A percentile compares a stretch with the other conserved stretches of the same genome.
Evolutionary conservation across 768 basidiomycete species (phyloP).

Genomic region (Pleurotus salmoneostramineus): DNA sequence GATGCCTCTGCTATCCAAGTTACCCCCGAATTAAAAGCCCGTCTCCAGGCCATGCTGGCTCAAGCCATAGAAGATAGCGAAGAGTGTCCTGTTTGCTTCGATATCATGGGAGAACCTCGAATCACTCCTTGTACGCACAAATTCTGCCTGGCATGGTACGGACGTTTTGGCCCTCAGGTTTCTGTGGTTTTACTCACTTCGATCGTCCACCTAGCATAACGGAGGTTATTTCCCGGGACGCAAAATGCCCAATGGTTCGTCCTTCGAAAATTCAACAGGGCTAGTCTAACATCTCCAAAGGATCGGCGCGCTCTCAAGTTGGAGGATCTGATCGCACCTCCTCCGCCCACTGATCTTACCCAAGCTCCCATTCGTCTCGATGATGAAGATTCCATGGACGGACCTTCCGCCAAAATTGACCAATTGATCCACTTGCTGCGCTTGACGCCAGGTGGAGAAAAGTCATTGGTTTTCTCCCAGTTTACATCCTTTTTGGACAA

Average conservation of each 20-base stretch:
- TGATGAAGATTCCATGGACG: slow-evolving; percentile 34
- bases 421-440: slow-evolving; percentile 72
- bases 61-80: slow-evolving; percentile 77
- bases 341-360: slow-evolving; percentile 64
- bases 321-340: slow-evolving; percentile 57
- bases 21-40: slow-evolving; percentile 48
- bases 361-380: slow-evolving; percentile 45
- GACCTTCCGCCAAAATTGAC: slow-evolving; percentile 82
- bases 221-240: slow-evolving; percentile 64
- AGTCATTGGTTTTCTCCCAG: slow-evolving; percentile 87
- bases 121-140: slow-evolving; percentile 73
- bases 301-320: slow-evolving; percentile 63
- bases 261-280: neutral
- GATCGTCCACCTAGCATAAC: slow-evolving; percentile 44
- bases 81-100: slow-evolving; percentile 79
- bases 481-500: slow-evolving; percentile 85
- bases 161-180: neutral
- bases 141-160: slow-evolving; percentile 71
- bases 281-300: slow-evolving; percentile 27
- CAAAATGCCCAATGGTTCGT: slow-evolving; percentile 79
- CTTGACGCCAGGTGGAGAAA: slow-evolving; percentile 65
- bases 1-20: slow-evolving; percentile 30
- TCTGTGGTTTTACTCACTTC: neutral
- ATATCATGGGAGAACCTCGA: slow-evolving; percentile 54
- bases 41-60: slow-evolving; percentile 54